These are phyloP conservation scores for Byssoonygena ceratinophila DNA, from an alignment of 2,329 filamentous ascomycete genomes.

Conservation along the genomic window DNA sequence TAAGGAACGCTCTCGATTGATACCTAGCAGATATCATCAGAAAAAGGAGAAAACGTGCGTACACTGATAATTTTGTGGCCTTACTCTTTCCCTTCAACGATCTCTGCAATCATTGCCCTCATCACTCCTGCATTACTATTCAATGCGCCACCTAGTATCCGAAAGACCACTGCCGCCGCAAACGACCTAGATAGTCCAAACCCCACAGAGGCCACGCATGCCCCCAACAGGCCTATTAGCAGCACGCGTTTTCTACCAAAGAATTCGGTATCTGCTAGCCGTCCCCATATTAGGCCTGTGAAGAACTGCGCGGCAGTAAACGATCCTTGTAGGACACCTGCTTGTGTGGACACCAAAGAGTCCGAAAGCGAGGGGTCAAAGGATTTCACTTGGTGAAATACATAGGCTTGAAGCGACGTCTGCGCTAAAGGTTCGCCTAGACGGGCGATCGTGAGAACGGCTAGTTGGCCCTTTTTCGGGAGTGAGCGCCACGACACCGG, in stretches of 20 bases:
- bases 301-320: constrained; percentile 76
- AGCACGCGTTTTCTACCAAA: constrained; percentile 68
- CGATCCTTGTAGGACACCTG: constrained; percentile 64
- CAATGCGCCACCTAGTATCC: constrained; percentile 54
- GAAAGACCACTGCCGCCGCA: constrained; percentile 51
- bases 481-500: constrained; percentile 60
- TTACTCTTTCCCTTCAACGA: constrained; percentile 58
- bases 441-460: constrained; percentile 66
- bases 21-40: constrained; percentile 26
- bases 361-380: constrained; percentile 53
- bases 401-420: constrained; percentile 65
- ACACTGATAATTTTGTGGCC: too few relatives aligned
- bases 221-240: constrained; percentile 64
- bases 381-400: constrained; percentile 80
- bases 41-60: too few relatives aligned
- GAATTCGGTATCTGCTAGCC: constrained; percentile 53
- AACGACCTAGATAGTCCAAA: constrained; percentile 61
- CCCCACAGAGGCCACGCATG: constrained; percentile 53
- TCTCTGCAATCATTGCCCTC: constrained; percentile 63
- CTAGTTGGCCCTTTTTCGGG: constrained; percentile 65
- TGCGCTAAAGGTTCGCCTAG: constrained; percentile 75
- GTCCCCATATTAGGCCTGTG: constrained; percentile 74
- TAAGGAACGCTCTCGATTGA: constrained; percentile 46
- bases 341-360: constrained; percentile 61
- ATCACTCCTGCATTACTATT: constrained; percentile 68